Evolutionary conservation across 2,329 filamentous ascomycete species (phyloP).

Genomic region (Fusarium nanum): DNA sequence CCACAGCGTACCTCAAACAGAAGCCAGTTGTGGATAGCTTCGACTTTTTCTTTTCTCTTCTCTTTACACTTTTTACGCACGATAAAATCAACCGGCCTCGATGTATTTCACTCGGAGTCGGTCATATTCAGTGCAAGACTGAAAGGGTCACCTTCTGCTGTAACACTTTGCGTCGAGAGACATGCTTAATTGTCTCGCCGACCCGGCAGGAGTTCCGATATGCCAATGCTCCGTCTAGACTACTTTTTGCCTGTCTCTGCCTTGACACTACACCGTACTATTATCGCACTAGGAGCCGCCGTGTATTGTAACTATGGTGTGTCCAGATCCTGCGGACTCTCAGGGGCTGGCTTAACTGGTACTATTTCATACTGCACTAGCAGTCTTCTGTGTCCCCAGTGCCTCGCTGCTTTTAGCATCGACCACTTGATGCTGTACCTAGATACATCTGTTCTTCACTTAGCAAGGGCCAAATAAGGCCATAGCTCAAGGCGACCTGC

Average conservation of each 20-base stretch:
- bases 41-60: slow-evolving; percentile 43
- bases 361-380: background rate
- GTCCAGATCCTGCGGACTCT: slow-evolving; percentile 17
- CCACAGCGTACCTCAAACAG: slow-evolving; percentile 12
- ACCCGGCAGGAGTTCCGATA: slow-evolving; percentile 50
- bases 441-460: background rate
- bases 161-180: slow-evolving; percentile 37
- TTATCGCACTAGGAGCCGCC: background rate
- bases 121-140: slow-evolving; percentile 72
- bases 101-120: slow-evolving; percentile 63
- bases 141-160: slow-evolving; percentile 51
- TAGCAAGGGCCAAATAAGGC: background rate
- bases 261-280: background rate
- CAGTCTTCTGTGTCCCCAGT: slow-evolving; percentile 2
- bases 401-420: slow-evolving; percentile 1
- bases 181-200: slow-evolving; percentile 42
- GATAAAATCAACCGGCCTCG: slow-evolving; percentile 71
- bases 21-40: background rate
- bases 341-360: slow-evolving; percentile 11
- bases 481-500: slow-evolving; percentile 7
- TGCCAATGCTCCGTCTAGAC: slow-evolving; percentile 4
- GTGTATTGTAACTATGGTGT: slow-evolving; percentile 2
- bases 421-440: background rate
- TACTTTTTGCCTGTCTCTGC: background rate
- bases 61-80: slow-evolving; percentile 63